A percentile compares a stretch with the other conserved stretches of the same genome.
phyloP scores from a whole-genome alignment of 345 rosid species.

The rapeseed (Brassica napus) region Da-Ae NC_063451.1:14910501-14911000 shows the following conservation, averaged over 20 bases:
- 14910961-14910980: constrained; percentile 85
- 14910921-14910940: constrained; percentile 75
- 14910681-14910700: no score
- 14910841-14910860: constrained; percentile 49
- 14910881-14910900: constrained; percentile 95
- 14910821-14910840: constrained; percentile 44
- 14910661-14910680: no score
- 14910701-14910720: no score
- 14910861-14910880: constrained; percentile 89
- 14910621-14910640: no score
- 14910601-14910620: no score
- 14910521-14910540: no score
- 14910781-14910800: constrained; percentile 8
- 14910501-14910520: no score
- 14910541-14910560: no score
- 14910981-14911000: constrained; percentile 80
- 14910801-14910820: constrained; percentile 15
- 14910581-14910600: no score
- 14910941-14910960: constrained; percentile 88
- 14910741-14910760: constrained; percentile 20
- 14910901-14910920: constrained; percentile 65
- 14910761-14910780: constrained; percentile 6
- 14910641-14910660: no score
- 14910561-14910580: no score
- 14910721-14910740: no score